Evolutionary conservation across 768 basidiomycete species (phyloP), one percentile per base, ranked within the genome.

Genomic region (Boletus reticulatus): DNA sequence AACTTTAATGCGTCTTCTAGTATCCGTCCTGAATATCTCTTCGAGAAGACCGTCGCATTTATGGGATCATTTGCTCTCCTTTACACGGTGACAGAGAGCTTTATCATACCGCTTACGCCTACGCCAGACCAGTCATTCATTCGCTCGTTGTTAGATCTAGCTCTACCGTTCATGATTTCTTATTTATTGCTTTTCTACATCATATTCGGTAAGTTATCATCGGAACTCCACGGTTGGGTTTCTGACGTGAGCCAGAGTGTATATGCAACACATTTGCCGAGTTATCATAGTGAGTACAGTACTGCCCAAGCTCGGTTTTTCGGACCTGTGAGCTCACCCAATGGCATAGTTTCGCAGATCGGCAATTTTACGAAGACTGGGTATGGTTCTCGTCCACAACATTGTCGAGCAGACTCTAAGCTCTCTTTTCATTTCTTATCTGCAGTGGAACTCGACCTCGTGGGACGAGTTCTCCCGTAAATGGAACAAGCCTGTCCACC

Each of bases 281-380:
- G 71, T 76, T 96, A 41, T 92, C 92, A 7, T 88, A 82, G 92
- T 93, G 62, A 67, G 85, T 69, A 36, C 36, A n/a, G n/a, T n/a
- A n/a, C n/a, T 27, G n/a, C 16, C 17, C 34, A 9, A 27, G 27
- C n/a, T 53, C 4, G 17, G 12, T 41, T 17, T n/a, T 34, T 20
- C 17, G 37, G 12, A 43, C 36, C 27, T 11, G 20, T 52, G 13
- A 45, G 60, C 53, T 62, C 24, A 48, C 41, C 17, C 29, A 11
- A 14, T 48, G 44, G 38, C 34, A 42, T 59, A 93, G 92, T 69
- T 99, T 99, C 67, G 92, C 93, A n/a, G 96, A 99, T 69, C 80
- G 96, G 44, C 89, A 93, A 61, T 99, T 98, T 72, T 99, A 98
- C 68, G 92, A 94, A 73, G 96, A 97, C 70, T 98, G 95, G 92